phyloP scores from a whole-genome alignment of 495 filamentous ascomycete genomes.

The Neurospora intermedia region DNA sequence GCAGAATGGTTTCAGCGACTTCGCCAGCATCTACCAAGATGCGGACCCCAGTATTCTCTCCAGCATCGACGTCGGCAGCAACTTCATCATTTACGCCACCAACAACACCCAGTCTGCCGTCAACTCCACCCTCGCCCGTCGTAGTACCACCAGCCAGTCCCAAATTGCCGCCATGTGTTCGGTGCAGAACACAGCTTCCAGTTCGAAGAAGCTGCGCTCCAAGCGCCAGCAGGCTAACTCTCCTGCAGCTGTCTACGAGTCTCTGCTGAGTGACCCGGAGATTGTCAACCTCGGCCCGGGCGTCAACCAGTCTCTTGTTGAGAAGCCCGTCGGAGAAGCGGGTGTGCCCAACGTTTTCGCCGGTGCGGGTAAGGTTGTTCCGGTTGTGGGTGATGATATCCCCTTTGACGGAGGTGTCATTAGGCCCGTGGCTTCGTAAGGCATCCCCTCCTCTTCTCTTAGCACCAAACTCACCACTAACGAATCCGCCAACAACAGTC shows the following conservation, averaged over 20 bases:
- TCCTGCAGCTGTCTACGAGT: background rate
- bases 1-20: background rate
- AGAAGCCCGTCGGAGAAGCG: background rate
- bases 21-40: background rate
- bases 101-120: background rate
- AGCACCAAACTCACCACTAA: conserved; percentile 6
- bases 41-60: background rate
- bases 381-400: conserved; percentile 22
- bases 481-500: conserved; percentile 22
- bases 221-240: background rate
- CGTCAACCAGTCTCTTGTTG: background rate
- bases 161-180: background rate
- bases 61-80: background rate
- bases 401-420: conserved; percentile 22
- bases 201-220: background rate
- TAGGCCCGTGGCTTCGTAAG: conserved; percentile 23
- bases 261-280: background rate
- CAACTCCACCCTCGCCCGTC: background rate
- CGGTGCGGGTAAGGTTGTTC: conserved; percentile 23
- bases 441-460: background rate
- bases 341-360: conserved; percentile 9
- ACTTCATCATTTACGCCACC: background rate
- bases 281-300: background rate
- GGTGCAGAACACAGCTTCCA: background rate
- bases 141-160: background rate